Evolutionary conservation across 2,329 filamentous ascomycete genomes (phyloP).

Genomic region (Colletotrichum incanum): DNA sequence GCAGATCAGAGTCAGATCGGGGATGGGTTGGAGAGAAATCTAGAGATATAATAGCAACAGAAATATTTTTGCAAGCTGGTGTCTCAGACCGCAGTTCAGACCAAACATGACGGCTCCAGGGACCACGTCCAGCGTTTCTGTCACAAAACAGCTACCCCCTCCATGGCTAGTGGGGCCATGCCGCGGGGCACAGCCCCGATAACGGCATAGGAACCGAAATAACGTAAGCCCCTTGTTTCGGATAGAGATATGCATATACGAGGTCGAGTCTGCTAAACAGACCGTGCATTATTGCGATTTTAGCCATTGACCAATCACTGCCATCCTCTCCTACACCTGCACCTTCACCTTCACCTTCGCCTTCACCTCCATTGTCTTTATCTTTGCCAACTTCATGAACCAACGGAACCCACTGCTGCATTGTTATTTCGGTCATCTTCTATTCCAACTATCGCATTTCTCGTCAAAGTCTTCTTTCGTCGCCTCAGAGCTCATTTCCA

Average conservation of each 20-base stretch:
- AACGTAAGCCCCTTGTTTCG: slow-evolving; percentile 30
- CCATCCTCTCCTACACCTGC: background rate
- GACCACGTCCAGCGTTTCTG: slow-evolving; percentile 19
- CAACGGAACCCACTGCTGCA: background rate
- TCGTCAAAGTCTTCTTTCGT: background rate
- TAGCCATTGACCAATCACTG: background rate
- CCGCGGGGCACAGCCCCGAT: slow-evolving; percentile 35
- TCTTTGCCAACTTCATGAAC: too few relatives aligned
- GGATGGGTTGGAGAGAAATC: background rate
- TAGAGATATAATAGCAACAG: background rate
- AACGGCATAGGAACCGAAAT: slow-evolving; percentile 18
- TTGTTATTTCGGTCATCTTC: background rate
- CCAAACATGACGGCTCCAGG: slow-evolving; percentile 6
- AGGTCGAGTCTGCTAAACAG: background rate
- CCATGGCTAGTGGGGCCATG: slow-evolving; percentile 30
- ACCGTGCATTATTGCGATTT: background rate
- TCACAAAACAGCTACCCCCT: slow-evolving; percentile 21
- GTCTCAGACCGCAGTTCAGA: slow-evolving; percentile 15
- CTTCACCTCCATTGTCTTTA: background rate
- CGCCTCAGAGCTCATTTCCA: background rate
- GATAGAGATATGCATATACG: slow-evolving; percentile 1
- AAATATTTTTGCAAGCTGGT: slow-evolving; percentile 16
- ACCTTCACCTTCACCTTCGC: background rate
- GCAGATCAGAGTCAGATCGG: too few relatives aligned
- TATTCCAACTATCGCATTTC: too few relatives aligned